Conservation (phyloP, 2,329 filamentous ascomycete species). For the Immersiporthe knoxdaviesiana region DNA sequence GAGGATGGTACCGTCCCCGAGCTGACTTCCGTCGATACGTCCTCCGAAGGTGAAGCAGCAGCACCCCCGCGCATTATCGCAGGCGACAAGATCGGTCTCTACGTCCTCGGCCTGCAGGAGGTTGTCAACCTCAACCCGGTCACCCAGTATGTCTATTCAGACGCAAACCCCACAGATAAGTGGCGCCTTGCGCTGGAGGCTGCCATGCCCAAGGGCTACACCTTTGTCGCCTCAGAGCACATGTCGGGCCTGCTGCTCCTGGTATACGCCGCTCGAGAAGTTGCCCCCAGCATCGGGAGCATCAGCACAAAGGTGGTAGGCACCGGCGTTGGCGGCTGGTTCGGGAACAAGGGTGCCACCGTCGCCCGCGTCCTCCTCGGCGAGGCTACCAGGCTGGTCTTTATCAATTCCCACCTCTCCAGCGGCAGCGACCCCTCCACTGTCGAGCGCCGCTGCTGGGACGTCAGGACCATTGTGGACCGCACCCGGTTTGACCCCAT, state of each 20-base stretch:
- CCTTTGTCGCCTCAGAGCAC: conserved; percentile 78
- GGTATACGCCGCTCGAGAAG: conserved; percentile 79
- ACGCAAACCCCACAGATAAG: conserved; percentile 70
- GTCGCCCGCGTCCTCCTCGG: conserved; percentile 81
- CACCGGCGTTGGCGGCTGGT: conserved; percentile 87
- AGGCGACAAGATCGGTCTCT: conserved; percentile 78
- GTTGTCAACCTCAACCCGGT: conserved; percentile 84
- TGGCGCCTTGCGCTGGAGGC: conserved; percentile 80
- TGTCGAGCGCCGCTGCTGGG: conserved; percentile 87
- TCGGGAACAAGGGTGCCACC: conserved; percentile 95
- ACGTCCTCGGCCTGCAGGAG: conserved; percentile 89
- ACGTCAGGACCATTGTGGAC: conserved; percentile 75
- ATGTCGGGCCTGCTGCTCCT: conserved; percentile 83
- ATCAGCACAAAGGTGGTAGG: conserved; percentile 83
- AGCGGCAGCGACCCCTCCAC: conserved; percentile 80
- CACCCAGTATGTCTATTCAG: conserved; percentile 77
- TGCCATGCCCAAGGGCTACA: conserved; percentile 76
- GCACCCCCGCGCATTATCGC: conserved; percentile 52
- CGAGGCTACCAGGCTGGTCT: conserved; percentile 85
- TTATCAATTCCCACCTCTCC: conserved; percentile 89
- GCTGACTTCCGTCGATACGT: conserved; percentile 58
- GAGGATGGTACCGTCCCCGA: conserved; percentile 71
- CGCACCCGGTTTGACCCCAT: conserved; percentile 81
- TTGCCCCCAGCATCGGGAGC: conserved; percentile 75
- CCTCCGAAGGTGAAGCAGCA: conserved; percentile 42